Base-by-base conservation (phyloP, 192 early-diverging fungal genomes). In the Gonapodya sp. region DNA sequence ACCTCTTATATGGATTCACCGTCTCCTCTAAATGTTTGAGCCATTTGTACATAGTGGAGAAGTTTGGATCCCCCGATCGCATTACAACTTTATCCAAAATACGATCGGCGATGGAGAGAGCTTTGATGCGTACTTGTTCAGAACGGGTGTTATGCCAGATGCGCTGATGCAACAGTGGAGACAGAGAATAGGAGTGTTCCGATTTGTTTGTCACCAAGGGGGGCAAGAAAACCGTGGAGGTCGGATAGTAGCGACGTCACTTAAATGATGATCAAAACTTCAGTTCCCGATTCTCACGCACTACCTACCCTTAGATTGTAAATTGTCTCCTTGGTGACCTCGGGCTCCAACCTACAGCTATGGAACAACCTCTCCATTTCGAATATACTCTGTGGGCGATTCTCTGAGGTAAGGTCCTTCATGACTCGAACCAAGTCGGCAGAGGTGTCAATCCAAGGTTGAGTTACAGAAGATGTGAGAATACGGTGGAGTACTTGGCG, bases 291-390 rank as follows among this genome's bases (percentile, higher is more conserved):
- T 30, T 30, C 36, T 78, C n/a, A n/a, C n/a, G n/a, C 46, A 8
- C 46, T 8, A 64, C 46, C 24, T 24, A 81, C 80, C 36, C 81
- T 31, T 24, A 81, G 35, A 32, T 80, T 36, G 1, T 81, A 73
- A 18, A 81, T 81, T 1, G 81, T 81, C 37, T 81, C 81, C 46
- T 81, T 81, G 33, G 81, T 81, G 30, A 81, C 81, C 37, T 81
- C 81, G 31, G 79, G 34, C 37, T 81, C 81, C 31, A 81, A 31
- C 75, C 81, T 73, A 35, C 81, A 81, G 31, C 79, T 81, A 35
- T 81, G 81, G 33, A 73, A 81, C 36, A 81, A n/a, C 79, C 79
- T 31, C 37, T 81, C 81, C n/a, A 81, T 81, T 32, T 81, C 81
- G 2, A 73, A 81, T 34, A 81, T 34, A 30, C 36, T 33, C 79